Evolutionary conservation across 2,329 filamentous ascomycete genomes (phyloP), one percentile per base, ranked within the genome.

Genomic region (Phyllosticta citrichinensis): DNA sequence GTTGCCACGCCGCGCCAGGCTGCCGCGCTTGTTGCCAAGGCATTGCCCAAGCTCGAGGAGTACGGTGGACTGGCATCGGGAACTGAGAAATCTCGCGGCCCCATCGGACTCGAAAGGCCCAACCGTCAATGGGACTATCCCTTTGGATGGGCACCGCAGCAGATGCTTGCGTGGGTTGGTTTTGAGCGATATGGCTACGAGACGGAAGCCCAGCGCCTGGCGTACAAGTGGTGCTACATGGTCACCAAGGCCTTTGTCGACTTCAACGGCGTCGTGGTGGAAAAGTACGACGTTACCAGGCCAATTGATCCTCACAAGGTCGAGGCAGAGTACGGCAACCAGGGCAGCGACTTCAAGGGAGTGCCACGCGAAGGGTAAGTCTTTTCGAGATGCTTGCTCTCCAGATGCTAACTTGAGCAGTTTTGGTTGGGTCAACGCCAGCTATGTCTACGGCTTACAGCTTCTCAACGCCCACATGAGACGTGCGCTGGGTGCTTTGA

Each of bases 91-190:
- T 96, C 91, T 60, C 88, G 94, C 53, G 94, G 94, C 51, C 78
- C 81, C 33, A 79, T 96, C 63, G 86, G 88, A 12, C 75, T 97
- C 50, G 84, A 92, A 67, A 83, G 93, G 55, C 94, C 94, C 8
- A 97, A 97, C 74, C 86, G 94, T 67, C 94, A 99, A 73, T 99
- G 94, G 94, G 94, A 99, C 73, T 97, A 91, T 72, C 94, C 94
- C 0, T 97, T 94, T 71, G 94, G 94, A 63, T 99, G 94, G 94
- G 94, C 94, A 60, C 94, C 94, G 33, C 94, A 99, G 79, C 94
- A 99, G 78, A 97, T 99, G 78, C 84, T 99, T 52, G 93, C 94
- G 0, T 99, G 94, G 94, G 92, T 90, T 1, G 94, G 92, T 2
- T 79, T 99, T 62, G 83, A 91, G 68, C 87, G 92, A 19, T 99